Base-by-base conservation (phyloP, 768 basidiomycete genomes). In the Russula emetica region DNA sequence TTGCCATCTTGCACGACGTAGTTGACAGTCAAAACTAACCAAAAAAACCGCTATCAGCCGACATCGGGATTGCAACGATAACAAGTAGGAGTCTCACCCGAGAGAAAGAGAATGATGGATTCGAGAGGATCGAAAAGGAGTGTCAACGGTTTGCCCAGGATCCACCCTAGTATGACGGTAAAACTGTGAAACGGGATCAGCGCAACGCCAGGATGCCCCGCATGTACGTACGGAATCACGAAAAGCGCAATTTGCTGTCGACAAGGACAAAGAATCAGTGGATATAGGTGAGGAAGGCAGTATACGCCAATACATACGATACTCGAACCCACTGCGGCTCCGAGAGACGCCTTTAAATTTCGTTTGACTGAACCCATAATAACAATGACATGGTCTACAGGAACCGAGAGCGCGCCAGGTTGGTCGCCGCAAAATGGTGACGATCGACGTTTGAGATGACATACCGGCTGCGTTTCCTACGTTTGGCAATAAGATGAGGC, bases 291-390 rank as follows among this genome's bases (percentile, higher is more conserved):
- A 22, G 30, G 40, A n/a, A 42, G n/a, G 58, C 55, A 34, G 36
- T 30, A 52, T 16, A 49, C 44, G 9, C 50, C 22, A 47, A 11
- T n/a, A 79, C 86, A 72, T 70, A 90, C 88, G 36, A 91, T 87
- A 67, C 87, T 87, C 1, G 88, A 88, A 52, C 93, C 90, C 20
- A 93, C 90, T n/a, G 94, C 92, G 24, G 96, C 91, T 26, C 89
- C 87, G 61, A 97, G 78, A 71, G 90, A 91, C 6, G 96, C 81
- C 51, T 89, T 90, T 24, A 96, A 76, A 73, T 95, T 92, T 74
- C 87, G 85, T 75, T 95, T 95, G 63, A 92, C 87, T 0, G 94
- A 91, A 8, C 94, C 94, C 1, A 88, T 88, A 28, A 97, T 91
- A 14, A 94, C 93, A 2, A 93, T 97, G 44, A 87, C 87, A 71